A percentile compares a stretch with the other conserved stretches of the same genome.
Evolutionary conservation across 2,329 filamentous ascomycete species (phyloP).

Genomic region (Claviceps capensis): DNA sequence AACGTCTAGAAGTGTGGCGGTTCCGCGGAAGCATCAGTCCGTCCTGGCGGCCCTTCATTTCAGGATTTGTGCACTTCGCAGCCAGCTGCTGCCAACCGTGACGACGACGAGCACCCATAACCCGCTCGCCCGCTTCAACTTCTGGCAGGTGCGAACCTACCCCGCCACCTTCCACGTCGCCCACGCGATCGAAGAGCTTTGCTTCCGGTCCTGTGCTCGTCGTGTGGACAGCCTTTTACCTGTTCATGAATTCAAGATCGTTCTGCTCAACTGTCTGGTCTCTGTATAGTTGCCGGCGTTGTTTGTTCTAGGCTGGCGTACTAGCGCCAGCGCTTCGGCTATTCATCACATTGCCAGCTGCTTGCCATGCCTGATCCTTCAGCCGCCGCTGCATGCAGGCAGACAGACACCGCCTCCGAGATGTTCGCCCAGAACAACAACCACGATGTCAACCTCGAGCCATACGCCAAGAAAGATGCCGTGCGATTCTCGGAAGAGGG

Average conservation of each 20-base stretch:
- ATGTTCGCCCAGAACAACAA: constrained; percentile 1
- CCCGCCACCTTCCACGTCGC: constrained; percentile 6
- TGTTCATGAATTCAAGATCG: background rate
- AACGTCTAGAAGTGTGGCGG: too few relatives aligned
- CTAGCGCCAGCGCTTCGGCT: background rate
- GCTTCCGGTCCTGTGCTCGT: background rate
- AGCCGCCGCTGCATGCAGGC: constrained; percentile 5
- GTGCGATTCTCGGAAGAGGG: constrained; percentile 9
- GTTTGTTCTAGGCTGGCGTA: background rate
- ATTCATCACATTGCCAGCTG: background rate
- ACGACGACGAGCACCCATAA: background rate
- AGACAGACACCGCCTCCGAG: constrained; percentile 1
- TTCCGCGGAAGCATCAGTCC: too few relatives aligned
- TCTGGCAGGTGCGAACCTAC: constrained; percentile 3
- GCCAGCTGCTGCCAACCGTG: background rate
- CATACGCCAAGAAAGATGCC: constrained; percentile 5
- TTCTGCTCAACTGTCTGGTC: background rate
- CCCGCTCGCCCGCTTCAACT: background rate
- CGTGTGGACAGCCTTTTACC: background rate
- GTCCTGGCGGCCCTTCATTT: background rate
- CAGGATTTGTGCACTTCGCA: background rate
- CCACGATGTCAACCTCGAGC: background rate
- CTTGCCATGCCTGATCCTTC: constrained; percentile 1
- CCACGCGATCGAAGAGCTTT: constrained; percentile 1
- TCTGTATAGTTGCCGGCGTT: background rate